Conservation (phyloP, 306 rosid genomes). For the Quercus engelmannii region DNA sequence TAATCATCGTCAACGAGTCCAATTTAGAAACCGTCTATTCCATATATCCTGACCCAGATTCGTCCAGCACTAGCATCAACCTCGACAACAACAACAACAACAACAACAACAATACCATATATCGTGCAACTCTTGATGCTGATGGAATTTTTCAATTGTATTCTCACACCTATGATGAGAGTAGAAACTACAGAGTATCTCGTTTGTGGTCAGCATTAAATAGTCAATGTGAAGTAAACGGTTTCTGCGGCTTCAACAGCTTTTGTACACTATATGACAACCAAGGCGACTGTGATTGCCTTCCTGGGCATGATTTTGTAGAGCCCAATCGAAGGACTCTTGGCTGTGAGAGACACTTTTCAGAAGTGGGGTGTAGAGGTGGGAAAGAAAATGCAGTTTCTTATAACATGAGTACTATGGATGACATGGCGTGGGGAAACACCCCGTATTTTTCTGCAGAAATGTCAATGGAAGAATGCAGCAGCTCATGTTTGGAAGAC, state of each 20-base stretch:
- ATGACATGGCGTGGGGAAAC: rapidly evolving
- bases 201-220: rapidly evolving
- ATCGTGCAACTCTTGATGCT: not conserved
- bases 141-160: no score
- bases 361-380: rapidly evolving
- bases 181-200: rapidly evolving
- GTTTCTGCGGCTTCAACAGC: no score
- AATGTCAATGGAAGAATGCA: no score
- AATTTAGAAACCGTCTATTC: rapidly evolving
- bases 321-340: rapidly evolving
- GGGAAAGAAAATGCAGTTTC: rapidly evolving
- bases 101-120: not conserved
- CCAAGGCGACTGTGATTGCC: rapidly evolving
- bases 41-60: no score
- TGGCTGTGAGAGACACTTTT: no score
- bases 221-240: rapidly evolving
- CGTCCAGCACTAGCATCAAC: no score
- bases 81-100: not conserved
- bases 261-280: rapidly evolving
- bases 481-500: no score
- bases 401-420: no score
- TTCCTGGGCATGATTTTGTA: no score
- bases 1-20: rapidly evolving
- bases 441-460: rapidly evolving
- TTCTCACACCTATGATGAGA: no score